Base-by-base conservation (phyloP, 176 grass and related monocot species). In the Carex scoparia region DNA sequence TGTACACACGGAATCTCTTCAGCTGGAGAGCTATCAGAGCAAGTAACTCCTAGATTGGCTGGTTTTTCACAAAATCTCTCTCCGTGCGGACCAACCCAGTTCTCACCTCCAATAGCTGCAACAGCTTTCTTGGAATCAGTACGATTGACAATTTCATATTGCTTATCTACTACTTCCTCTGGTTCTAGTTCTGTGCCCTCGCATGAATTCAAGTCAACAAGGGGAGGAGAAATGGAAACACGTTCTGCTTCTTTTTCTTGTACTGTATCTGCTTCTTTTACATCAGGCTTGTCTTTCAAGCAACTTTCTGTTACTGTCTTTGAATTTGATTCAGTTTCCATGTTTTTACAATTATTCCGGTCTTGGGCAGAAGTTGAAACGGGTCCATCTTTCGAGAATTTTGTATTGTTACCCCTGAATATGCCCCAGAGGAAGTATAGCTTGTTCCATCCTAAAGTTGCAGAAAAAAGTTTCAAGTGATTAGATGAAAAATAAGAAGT, bases 371-470 rank as follows among this genome's bases (percentile, higher is more conserved):
- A 66, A 82, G 69, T 83, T 87, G 32, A 18, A 73, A 53, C 66
- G 65, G 84, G 69, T 69, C 69, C 79, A 40, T 72, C 67, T 87
- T 85, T 69, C 16, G 83, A 88, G 37, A 38, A 61, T 69, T 62
- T 55, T 31, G 66, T 27, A 94, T 53, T 90, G 53, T 79, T 76
- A 62, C 88, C 86, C 90, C 88, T 91, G 71, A 99, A 95, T 55
- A 99, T 85, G 72, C 96, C 96, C 93, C 93, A 99, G 32, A 99
- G 91, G 81, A 89, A 99, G 90, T 88, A 99, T 65, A 99, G 85
- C 85, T 89, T 95, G 58, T 99, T 99, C 96, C 96, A 99, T 66
- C 93, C 96, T 99, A 81, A 89, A 1, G 85, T 32, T 66, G 84
- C 18, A 91, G 59, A 85, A 63, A 65, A 84, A 44, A 67, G 0